These are phyloP conservation scores for Eremothecium coryli DNA, from an alignment of 1,139 yeast species.

Conservation along the genomic window DNA sequence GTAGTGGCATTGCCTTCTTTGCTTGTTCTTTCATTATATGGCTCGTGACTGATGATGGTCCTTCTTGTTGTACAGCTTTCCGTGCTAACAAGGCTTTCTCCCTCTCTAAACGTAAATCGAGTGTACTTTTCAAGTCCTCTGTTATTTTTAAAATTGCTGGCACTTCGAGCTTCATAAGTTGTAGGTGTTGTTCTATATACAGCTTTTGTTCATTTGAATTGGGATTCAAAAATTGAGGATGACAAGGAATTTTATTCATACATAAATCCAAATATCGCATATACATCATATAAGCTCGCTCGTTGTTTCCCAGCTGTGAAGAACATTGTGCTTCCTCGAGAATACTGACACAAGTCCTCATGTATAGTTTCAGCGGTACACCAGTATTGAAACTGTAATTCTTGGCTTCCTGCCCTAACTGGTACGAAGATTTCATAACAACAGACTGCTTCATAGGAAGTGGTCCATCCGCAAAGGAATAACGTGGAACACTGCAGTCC, in stretches of 20 bases:
- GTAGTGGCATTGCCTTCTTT: slow-evolving; percentile 12
- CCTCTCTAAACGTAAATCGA: slow-evolving; percentile 18
- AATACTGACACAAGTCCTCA: slow-evolving; percentile 26
- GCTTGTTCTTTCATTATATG: slow-evolving; percentile 1
- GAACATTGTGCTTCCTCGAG: slow-evolving; percentile 26
- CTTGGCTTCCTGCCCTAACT: slow-evolving; percentile 23
- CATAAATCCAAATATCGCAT: slow-evolving; percentile 28
- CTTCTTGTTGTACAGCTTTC: slow-evolving; percentile 14
- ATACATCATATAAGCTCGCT: slow-evolving; percentile 22
- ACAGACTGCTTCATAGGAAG: no score
- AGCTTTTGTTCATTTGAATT: slow-evolving; percentile 10
- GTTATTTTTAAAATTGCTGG: slow-evolving; percentile 25
- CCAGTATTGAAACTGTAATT: slow-evolving; percentile 24
- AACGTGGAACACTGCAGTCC: no score
- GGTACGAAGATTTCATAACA: slow-evolving; percentile 22
- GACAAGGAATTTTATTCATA: slow-evolving; percentile 25
- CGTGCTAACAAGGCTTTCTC: slow-evolving; percentile 22
- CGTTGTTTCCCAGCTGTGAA: slow-evolving; percentile 19
- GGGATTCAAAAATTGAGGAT: slow-evolving; percentile 16
- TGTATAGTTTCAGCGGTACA: slow-evolving; percentile 25
- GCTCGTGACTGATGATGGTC: background rate
- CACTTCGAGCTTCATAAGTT: slow-evolving; percentile 26
- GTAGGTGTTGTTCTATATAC: slow-evolving; percentile 21
- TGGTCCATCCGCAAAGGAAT: no score
- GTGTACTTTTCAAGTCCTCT: slow-evolving; percentile 20